Conservation (phyloP, 2,329 filamentous ascomycete genomes). For the Paracamarosporium sp. region DNA sequence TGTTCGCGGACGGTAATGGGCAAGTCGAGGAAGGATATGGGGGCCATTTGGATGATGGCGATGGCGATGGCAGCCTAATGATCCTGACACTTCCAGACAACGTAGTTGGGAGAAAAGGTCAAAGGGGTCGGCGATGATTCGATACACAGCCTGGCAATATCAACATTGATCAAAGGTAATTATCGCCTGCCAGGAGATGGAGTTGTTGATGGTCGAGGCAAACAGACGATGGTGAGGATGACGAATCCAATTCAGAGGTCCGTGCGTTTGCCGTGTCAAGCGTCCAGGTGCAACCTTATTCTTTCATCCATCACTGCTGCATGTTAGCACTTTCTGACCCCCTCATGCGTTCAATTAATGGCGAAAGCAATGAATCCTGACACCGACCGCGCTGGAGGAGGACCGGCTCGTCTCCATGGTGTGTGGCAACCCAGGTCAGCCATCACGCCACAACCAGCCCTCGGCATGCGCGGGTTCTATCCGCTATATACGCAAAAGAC, state of each 20-base stretch:
- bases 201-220: background rate
- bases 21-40: slow-evolving; percentile 12
- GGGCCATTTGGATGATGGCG: background rate
- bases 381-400: too few relatives aligned
- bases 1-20: slow-evolving; percentile 14
- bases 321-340: background rate
- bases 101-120: too few relatives aligned
- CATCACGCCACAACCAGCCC: background rate
- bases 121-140: too few relatives aligned
- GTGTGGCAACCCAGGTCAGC: too few relatives aligned
- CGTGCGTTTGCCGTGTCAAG: background rate
- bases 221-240: background rate
- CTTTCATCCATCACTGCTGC: background rate
- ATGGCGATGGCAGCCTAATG: too few relatives aligned
- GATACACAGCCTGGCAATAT: too few relatives aligned
- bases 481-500: background rate
- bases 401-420: too few relatives aligned
- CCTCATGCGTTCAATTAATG: background rate
- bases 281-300: too few relatives aligned
- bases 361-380: too few relatives aligned
- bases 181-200: too few relatives aligned
- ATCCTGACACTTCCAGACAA: too few relatives aligned
- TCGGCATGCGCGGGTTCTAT: background rate
- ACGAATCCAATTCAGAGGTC: background rate
- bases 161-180: too few relatives aligned